phyloP scores from a whole-genome alignment of 2,329 filamentous ascomycete genomes.

The Diaporthe eres region DNA sequence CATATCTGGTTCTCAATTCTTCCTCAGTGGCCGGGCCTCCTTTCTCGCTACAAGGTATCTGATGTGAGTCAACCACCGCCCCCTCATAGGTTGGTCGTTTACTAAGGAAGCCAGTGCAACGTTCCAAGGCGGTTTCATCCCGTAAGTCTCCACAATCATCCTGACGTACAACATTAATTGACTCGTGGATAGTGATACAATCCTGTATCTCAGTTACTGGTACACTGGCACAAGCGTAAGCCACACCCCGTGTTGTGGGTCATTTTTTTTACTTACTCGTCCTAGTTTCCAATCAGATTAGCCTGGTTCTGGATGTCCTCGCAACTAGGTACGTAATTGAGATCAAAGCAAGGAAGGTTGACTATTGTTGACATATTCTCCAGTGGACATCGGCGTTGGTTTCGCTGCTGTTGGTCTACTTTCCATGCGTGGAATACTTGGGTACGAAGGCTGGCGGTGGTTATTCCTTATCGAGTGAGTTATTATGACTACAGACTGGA shows the following conservation, averaged over 20 bases:
- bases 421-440: slow-evolving; percentile 46
- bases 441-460: slow-evolving; percentile 53
- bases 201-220: slow-evolving; percentile 52
- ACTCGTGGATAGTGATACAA: slow-evolving; percentile 43
- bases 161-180: background rate
- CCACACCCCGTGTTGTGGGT: too few species aligned
- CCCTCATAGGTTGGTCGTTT: background rate
- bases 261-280: background rate
- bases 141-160: slow-evolving; percentile 13
- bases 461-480: slow-evolving; percentile 65
- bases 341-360: too few species aligned
- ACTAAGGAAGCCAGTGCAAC: background rate
- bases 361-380: background rate
- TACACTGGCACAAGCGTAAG: slow-evolving; percentile 45
- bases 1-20: slow-evolving; percentile 1
- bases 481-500: too few species aligned
- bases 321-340: background rate
- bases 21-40: background rate
- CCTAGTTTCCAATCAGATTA: slow-evolving; percentile 54
- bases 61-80: background rate
- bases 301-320: slow-evolving; percentile 53
- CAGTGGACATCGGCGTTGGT: slow-evolving; percentile 16
- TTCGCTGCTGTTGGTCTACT: slow-evolving; percentile 46
- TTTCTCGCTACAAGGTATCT: slow-evolving; percentile 10
- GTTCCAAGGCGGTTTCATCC: slow-evolving; percentile 51